Percentiles rank a stretch among this genome's conserved stretches.
phyloP scores from a whole-genome alignment of 768 basidiomycete species.

The Paxillus involutus region DNA sequence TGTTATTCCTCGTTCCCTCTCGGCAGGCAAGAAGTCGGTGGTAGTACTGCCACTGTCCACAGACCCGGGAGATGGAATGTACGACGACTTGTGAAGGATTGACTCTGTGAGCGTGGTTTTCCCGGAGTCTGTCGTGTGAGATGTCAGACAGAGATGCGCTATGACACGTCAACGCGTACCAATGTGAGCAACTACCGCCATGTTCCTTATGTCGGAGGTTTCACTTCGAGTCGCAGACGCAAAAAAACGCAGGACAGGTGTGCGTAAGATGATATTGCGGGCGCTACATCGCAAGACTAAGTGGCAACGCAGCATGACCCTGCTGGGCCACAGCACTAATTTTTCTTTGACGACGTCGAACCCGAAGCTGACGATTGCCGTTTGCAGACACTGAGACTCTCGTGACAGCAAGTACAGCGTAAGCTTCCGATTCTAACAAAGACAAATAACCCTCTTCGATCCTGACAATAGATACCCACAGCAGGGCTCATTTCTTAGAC shows the following conservation, averaged over 20 bases:
- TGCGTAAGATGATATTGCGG: not conserved
- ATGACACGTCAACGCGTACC: constrained; percentile 42
- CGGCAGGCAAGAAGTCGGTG: constrained; percentile 87
- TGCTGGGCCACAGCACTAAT: not conserved
- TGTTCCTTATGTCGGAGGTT: constrained; percentile 58
- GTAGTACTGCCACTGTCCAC: constrained; percentile 91
- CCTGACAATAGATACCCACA: not conserved
- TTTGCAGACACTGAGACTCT: not conserved
- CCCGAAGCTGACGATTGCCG: no score
- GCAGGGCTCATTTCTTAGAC: not conserved
- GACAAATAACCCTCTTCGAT: constrained; percentile 10
- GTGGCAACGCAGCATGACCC: constrained; percentile 20
- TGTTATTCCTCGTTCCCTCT: constrained; percentile 88
- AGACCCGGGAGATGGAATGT: constrained; percentile 71
- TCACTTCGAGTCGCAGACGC: constrained; percentile 30
- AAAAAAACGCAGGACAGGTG: constrained; percentile 15
- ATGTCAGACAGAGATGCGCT: constrained; percentile 6
- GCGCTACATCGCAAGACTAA: constrained; percentile 11
- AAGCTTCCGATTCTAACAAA: constrained; percentile 14
- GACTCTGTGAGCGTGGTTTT: constrained; percentile 91
- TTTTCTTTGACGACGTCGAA: not conserved
- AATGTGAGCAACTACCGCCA: constrained; percentile 89
- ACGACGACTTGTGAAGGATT: constrained; percentile 73
- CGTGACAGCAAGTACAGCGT: not conserved
- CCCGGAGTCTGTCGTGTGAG: constrained; percentile 63